Percentiles rank a stretch among this genome's conserved stretches.
These are phyloP conservation scores for Fusarium ramigenum DNA, from an alignment of 2,329 filamentous ascomycete species.

Conservation along the genomic window DNA sequence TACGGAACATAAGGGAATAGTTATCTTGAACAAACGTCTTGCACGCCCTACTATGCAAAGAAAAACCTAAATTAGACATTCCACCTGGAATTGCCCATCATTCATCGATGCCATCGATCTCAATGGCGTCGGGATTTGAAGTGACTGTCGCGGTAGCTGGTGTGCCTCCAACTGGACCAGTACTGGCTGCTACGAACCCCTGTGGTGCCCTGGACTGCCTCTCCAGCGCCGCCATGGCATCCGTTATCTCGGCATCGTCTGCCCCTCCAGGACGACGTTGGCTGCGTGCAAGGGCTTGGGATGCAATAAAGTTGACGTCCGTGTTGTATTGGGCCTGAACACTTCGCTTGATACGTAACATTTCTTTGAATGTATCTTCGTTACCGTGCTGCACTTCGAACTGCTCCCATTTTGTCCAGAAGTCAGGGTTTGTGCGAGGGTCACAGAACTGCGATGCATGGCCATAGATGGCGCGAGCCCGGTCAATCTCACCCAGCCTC, in stretches of 20 bases:
- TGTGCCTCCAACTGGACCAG: slow-evolving; percentile 68
- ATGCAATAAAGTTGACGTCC: slow-evolving; percentile 98
- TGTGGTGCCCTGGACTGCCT: slow-evolving; percentile 86
- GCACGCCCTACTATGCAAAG: slow-evolving; percentile 29
- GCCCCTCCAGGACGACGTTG: slow-evolving; percentile 68
- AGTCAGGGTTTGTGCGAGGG: slow-evolving; percentile 85
- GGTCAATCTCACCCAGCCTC: slow-evolving; percentile 89
- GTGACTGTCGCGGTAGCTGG: slow-evolving; percentile 55
- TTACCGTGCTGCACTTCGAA: slow-evolving; percentile 99
- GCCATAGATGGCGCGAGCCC: slow-evolving; percentile 93
- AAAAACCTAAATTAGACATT: slow-evolving; percentile 27
- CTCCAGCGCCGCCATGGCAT: slow-evolving; percentile 91
- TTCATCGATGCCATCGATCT: slow-evolving; percentile 78
- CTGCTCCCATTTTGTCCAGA: slow-evolving; percentile 96
- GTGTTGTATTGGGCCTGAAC: slow-evolving; percentile 99
- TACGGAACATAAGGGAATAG: slow-evolving; percentile 17
- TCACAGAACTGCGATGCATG: slow-evolving; percentile 98
- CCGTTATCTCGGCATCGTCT: slow-evolving; percentile 63
- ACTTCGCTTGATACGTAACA: slow-evolving; percentile 96
- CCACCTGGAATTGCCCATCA: slow-evolving; percentile 43
- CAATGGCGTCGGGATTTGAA: slow-evolving; percentile 86
- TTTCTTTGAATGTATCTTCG: slow-evolving; percentile 99
- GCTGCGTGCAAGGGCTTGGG: slow-evolving; percentile 86
- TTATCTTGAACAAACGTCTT: slow-evolving; percentile 26
- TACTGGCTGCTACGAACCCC: slow-evolving; percentile 90